Evolutionary conservation across 2,329 filamentous ascomycete species (phyloP).

Genomic region (Colletotrichum sp.): DNA sequence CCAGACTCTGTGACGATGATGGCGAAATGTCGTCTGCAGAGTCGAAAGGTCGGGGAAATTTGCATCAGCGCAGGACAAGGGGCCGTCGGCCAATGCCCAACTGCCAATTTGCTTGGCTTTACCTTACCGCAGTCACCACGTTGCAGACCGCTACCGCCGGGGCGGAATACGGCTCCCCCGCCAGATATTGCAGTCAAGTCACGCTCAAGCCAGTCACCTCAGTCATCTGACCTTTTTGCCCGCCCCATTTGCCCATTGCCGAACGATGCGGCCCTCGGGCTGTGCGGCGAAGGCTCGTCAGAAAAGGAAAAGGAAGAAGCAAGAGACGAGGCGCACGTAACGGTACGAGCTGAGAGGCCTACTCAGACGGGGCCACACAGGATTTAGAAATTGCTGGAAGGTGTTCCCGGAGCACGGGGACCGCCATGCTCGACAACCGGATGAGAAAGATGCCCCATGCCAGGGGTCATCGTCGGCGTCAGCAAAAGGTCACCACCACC

Average conservation of each 20-base stretch:
- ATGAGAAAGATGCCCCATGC: not conserved
- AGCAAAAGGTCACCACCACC: not conserved
- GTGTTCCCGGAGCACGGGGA: not conserved
- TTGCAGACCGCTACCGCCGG: not conserved
- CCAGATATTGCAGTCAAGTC: not conserved
- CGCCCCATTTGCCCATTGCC: not conserved
- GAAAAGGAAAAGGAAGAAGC: not conserved
- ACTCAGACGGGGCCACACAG: not conserved
- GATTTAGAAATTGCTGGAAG: not conserved
- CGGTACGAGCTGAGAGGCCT: not conserved
- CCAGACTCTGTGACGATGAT: not conserved
- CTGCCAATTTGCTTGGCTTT: not conserved
- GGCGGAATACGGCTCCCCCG: not conserved
- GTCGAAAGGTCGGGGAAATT: not conserved
- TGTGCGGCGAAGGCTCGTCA: not conserved
- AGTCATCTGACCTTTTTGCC: constrained; percentile 12
- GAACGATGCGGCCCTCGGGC: not conserved
- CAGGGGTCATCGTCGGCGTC: not conserved
- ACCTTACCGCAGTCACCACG: not conserved
- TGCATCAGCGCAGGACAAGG: not conserved
- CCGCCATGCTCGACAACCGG: not conserved
- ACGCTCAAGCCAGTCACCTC: constrained; percentile 7
- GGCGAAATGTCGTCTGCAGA: not conserved
- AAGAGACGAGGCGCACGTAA: not conserved
- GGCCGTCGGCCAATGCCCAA: not conserved